Percentiles rank a stretch among this genome's conserved stretches.
Conservation (phyloP, 2,329 filamentous ascomycete genomes). For the Knufia petricola region DNA sequence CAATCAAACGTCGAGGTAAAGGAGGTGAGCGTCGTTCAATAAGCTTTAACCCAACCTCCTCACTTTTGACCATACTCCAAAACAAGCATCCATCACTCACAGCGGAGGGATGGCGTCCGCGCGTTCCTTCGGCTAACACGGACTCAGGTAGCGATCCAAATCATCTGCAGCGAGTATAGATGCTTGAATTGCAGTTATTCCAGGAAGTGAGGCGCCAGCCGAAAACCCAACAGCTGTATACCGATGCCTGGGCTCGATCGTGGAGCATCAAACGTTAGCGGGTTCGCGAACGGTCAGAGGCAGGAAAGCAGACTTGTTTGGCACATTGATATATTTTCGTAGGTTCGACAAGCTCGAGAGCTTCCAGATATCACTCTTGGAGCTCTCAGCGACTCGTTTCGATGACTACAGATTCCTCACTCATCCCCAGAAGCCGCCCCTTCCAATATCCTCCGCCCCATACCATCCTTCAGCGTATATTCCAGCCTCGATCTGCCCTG, state of each 20-base stretch:
- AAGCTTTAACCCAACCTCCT: slow-evolving; percentile 5
- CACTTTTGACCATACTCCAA: slow-evolving; percentile 4
- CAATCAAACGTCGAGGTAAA: not conserved
- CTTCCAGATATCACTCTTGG: not conserved
- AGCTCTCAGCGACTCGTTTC: not conserved
- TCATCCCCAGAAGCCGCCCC: slow-evolving; percentile 21
- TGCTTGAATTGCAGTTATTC: not conserved
- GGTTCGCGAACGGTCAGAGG: not conserved
- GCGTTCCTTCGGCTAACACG: not conserved
- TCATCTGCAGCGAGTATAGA: not conserved
- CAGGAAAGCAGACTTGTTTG: slow-evolving; percentile 5
- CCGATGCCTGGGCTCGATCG: too few relatives aligned
- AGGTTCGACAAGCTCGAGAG: not conserved
- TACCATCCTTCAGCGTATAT: slow-evolving; percentile 2
- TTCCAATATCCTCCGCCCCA: slow-evolving; percentile 21
- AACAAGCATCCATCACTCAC: not conserved
- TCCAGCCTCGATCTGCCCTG: not conserved
- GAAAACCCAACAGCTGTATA: not conserved
- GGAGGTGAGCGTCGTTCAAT: not conserved
- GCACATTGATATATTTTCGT: slow-evolving; percentile 19
- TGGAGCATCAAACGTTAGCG: not conserved
- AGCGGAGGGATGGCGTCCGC: slow-evolving; percentile 1
- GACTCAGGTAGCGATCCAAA: not conserved
- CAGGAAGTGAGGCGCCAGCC: not conserved
- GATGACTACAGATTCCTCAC: not conserved